These are phyloP conservation scores for Sphaerulina vaccinii DNA, from an alignment of 2,329 filamentous ascomycete species.

Conservation along the genomic window DNA sequence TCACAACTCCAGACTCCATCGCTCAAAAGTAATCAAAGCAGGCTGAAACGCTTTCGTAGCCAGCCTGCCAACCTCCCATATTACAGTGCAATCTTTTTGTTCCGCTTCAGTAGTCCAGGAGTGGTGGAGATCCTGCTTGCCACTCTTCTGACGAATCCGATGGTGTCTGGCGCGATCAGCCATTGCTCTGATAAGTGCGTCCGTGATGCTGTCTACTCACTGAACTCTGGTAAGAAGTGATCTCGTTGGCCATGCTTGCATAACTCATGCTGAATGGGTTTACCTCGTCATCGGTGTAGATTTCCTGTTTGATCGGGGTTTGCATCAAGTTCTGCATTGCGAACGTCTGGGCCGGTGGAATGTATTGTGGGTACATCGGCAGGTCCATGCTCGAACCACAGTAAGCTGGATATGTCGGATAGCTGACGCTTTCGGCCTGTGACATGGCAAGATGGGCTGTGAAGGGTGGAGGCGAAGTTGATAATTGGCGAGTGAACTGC, in stretches of 20 bases:
- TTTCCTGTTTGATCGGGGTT: conserved; percentile 65
- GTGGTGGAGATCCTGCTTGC: conserved; percentile 39
- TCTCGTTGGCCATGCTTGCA: conserved; percentile 54
- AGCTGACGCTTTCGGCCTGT: conserved; percentile 60
- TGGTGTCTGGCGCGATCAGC: conserved; percentile 61
- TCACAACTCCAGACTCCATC: conserved; percentile 6
- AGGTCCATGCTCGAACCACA: conserved; percentile 42
- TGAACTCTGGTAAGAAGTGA: conserved; percentile 61
- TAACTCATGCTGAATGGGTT: conserved; percentile 69
- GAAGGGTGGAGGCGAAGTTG: conserved; percentile 69
- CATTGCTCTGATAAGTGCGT: conserved; percentile 25
- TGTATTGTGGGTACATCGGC: conserved; percentile 56
- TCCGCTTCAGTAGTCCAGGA: background rate
- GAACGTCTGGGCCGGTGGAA: conserved; percentile 41
- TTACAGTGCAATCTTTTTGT: background rate
- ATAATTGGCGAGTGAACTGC: conserved; percentile 67
- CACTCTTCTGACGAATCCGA: conserved; percentile 70
- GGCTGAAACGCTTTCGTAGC: background rate
- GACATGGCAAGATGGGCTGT: conserved; percentile 63
- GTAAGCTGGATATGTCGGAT: conserved; percentile 38
- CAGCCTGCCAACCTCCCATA: background rate
- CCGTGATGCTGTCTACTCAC: conserved; percentile 50
- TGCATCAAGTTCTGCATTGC: conserved; percentile 42
- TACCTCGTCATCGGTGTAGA: conserved; percentile 59
- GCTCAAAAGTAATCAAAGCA: conserved; percentile 3